Conservation (phyloP, 2,329 filamentous ascomycete species). For the Westerdykella sp. region DNA sequence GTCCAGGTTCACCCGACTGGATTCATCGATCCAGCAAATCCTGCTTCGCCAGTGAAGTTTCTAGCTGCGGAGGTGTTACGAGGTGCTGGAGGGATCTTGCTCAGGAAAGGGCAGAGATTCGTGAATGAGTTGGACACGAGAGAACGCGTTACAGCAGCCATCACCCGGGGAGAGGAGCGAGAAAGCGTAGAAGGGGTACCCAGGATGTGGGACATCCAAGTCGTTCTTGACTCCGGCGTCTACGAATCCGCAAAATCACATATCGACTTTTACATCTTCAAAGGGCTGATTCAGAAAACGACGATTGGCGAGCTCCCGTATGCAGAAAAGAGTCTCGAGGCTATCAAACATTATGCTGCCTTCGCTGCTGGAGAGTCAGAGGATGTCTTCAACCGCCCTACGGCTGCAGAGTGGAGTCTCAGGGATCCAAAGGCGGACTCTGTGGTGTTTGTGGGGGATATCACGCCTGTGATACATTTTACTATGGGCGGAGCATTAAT, state of each 20-base stretch:
- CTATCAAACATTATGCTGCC: slow-evolving; percentile 47
- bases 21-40: slow-evolving; percentile 52
- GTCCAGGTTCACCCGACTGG: slow-evolving; percentile 62
- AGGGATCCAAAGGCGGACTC: slow-evolving; percentile 45
- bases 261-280: slow-evolving; percentile 58
- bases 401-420: slow-evolving; percentile 53
- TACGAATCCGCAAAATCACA: slow-evolving; percentile 50
- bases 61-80: slow-evolving; percentile 58
- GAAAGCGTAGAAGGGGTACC: neutral
- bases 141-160: slow-evolving; percentile 50
- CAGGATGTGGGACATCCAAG: slow-evolving; percentile 50
- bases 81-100: slow-evolving; percentile 56
- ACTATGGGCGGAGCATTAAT: slow-evolving; percentile 61
- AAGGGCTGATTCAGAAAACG: slow-evolving; percentile 53
- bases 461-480: slow-evolving; percentile 60
- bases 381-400: slow-evolving; percentile 45
- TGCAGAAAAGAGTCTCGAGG: slow-evolving; percentile 27
- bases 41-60: slow-evolving; percentile 50
- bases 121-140: slow-evolving; percentile 59
- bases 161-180: slow-evolving; percentile 37
- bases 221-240: slow-evolving; percentile 56
- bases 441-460: slow-evolving; percentile 52
- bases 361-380: slow-evolving; percentile 37
- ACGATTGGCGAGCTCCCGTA: slow-evolving; percentile 46
- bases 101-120: slow-evolving; percentile 50